Evolutionary conservation across 163 green algal species (phyloP), one percentile per base, ranked within the genome.

Genomic region (Prototheca stagnorum): DNA sequence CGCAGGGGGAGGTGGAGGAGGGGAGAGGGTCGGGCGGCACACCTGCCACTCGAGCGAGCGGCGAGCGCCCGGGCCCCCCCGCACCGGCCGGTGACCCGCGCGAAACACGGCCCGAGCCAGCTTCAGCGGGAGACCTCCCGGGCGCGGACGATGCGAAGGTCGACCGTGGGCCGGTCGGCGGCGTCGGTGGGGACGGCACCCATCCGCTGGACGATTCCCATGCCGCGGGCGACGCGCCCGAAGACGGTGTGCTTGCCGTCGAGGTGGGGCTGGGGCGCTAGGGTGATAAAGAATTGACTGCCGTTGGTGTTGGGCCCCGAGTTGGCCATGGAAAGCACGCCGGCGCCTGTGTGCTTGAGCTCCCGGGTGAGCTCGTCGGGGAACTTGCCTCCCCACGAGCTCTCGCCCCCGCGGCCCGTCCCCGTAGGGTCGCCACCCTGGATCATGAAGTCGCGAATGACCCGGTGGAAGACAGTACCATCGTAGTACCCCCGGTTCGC

Each of bases 231-330:
- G 8, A 95, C 78, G 1, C 86, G 61, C 5, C 86, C 86, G 68
- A 93, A 94, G n/a, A 93, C 79, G 16, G 87, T 92, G 68, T 96
- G 86, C 82, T 95, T 92, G 47, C 79, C 79, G 54, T 95, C 85
- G 22, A 93, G 66, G 54, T 68, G 81, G 0, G 85, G 81, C 1
- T 75, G 82, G 8, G 82, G 80, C n/a, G 75, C 81, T 1, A 90
- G 56, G 8, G 84, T 92, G 39, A 94, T 62, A 49, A 92, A 96
- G 47, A 93, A 94, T 73, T 93, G 85, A 40, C 54, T 79, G 26
- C 80, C 79, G 54, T 95, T 95, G 19, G 83, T 93, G 63, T 93
- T 79, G 5, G 74, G 75, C 7, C 86, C 86, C 5, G 71, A 51
- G 57, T 95, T 96, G 20, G 86, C 86, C 71, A 80, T 78, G 24